Base-by-base conservation (phyloP, 1,139 yeast species). In the Lizanozyma gosingica region DNA sequence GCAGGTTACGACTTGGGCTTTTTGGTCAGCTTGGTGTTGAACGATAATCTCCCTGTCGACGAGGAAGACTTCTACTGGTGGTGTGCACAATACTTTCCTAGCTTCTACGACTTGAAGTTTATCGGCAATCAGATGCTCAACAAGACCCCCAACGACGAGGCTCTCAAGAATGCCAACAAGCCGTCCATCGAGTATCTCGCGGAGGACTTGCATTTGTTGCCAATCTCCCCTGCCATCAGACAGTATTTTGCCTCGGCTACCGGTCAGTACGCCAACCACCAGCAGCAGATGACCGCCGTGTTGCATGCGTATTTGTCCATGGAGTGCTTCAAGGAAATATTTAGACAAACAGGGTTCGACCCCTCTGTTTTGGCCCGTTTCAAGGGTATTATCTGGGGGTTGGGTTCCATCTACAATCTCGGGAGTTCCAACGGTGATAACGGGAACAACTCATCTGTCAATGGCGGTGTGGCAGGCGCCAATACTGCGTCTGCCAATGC, bases 1-100 rank as follows among this genome's bases (percentile, higher is more conserved):
- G 83, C 88, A 1, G 98, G 97, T 14, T 92, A 92, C 60, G 98
- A 92, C 60, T 76, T 90, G 56, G 98, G 98, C 1, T 90, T 90
- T 59, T 68, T 92, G 47, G 66, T 88, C 34, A 80, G 95, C 42
- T 69, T 88, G 47, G 70, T 92, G 57, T 77, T 83, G 49, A 86
- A 87, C 59, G 76, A 78, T 44, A 67, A 72, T 39, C 83, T 92
- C 67, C 97, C 97, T 1, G 77, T 76, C 17, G 87, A 82, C 50
- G 94, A 85, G 56, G 74, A 77, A 35, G 95, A 83, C 37, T 92
- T 87, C 54, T 72, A 82, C 47, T 71, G 80, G 70, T 78, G 88
- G 73, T 71, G 88, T 40, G 63, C 71, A 37, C 71, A 78, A 43
- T 87, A 76, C 56, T 86, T 92, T 67, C 96, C 97, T 16, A 79